Conservation (phyloP, 176 grass and related monocot species). For the Musa itinerans region DNA sequence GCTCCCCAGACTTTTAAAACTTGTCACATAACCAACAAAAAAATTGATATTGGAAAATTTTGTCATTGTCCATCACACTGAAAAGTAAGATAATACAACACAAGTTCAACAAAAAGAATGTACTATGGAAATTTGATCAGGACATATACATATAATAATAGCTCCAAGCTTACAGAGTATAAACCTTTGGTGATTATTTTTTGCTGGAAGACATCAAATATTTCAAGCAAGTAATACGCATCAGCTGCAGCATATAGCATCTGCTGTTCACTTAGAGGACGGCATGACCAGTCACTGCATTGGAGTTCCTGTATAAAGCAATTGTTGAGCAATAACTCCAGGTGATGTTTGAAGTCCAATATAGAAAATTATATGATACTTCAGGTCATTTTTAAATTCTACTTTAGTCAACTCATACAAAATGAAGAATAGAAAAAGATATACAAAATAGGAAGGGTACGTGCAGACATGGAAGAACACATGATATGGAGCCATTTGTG, state of each 20-base stretch:
- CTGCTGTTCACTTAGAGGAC: constrained; percentile 75
- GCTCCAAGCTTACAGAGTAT: background rate
- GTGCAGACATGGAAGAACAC: no score
- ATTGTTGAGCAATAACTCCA: constrained; percentile 2
- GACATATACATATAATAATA: background rate
- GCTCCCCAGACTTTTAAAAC: no score
- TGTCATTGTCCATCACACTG: no score
- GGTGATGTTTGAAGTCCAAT: background rate
- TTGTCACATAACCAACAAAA: no score
- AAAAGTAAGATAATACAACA: background rate
- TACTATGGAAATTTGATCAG: background rate
- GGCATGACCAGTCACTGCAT: constrained; percentile 92
- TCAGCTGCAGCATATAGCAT: constrained; percentile 95
- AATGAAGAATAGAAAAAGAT: no score
- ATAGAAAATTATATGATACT: background rate
- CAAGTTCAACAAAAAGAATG: background rate
- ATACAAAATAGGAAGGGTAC: no score
- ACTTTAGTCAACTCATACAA: no score
- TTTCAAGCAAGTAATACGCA: constrained; percentile 84
- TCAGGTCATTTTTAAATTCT: no score
- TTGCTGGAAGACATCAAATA: constrained; percentile 61
- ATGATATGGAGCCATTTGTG: no score
- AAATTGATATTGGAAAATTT: no score
- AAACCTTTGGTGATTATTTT: constrained; percentile 49
- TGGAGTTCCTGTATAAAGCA: constrained; percentile 70